Conservation (phyloP, 2,329 filamentous ascomycete genomes). For the Diplocarpon mali region DNA sequence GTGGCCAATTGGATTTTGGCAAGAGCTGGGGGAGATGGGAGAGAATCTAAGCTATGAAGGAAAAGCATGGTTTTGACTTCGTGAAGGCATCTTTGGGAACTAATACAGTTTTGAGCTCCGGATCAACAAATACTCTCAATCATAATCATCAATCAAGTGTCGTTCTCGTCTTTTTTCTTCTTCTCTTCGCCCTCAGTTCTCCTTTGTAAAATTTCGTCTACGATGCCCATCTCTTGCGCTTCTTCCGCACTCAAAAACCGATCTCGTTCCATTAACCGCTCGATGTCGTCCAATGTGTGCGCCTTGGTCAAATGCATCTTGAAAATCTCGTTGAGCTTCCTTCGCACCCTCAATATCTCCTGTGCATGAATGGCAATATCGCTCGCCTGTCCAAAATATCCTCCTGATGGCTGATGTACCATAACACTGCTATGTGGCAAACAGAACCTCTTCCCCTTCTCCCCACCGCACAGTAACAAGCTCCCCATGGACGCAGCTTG, state of each 20-base stretch:
- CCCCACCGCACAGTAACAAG: conserved; percentile 75
- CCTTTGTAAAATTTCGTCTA: conserved; percentile 76
- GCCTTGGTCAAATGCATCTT: conserved; percentile 75
- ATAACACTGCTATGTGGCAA: conserved; percentile 92
- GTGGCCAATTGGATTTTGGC: conserved; percentile 56
- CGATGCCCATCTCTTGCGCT: conserved; percentile 78
- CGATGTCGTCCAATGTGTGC: conserved; percentile 71
- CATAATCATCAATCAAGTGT: conserved; percentile 2
- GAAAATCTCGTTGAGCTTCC: conserved; percentile 85
- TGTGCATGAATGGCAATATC: conserved; percentile 97
- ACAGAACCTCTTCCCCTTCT: conserved; percentile 73
- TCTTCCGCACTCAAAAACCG: conserved; percentile 87
- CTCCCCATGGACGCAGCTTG: conserved; percentile 94
- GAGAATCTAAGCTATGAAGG: conserved; percentile 12
- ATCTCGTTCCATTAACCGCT: conserved; percentile 92
- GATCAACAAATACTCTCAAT: not conserved
- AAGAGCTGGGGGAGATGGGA: conserved; percentile 20
- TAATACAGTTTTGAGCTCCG: not conserved
- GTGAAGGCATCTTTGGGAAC: not conserved
- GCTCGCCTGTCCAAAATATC: conserved; percentile 51
- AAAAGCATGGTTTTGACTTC: not conserved
- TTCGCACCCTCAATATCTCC: conserved; percentile 80
- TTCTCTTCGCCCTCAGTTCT: conserved; percentile 30
- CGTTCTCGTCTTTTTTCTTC: conserved; percentile 7
- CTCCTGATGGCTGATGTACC: conserved; percentile 89